Evolutionary conservation across 257 asterid genomes (phyloP).

Genomic region (Jasminum sambac): DNA sequence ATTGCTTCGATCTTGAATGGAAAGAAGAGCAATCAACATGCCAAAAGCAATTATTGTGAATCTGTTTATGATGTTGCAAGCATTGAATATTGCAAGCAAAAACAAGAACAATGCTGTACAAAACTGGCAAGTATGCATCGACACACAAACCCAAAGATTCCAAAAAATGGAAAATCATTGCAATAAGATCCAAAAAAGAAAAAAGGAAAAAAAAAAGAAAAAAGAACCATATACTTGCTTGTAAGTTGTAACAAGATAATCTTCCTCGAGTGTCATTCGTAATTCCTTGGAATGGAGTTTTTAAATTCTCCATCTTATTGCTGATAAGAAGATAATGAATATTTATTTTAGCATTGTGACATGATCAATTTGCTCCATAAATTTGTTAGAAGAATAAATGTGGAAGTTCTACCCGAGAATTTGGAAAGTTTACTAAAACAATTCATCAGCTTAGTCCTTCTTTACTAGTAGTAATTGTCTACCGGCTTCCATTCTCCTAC

Average conservation of each 20-base stretch:
- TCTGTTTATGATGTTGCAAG: constrained; percentile 36
- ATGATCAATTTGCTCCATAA: too few relatives aligned
- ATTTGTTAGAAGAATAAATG: too few relatives aligned
- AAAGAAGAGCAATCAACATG: constrained; percentile 47
- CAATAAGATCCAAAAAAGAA: neutral
- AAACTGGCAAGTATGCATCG: too few relatives aligned
- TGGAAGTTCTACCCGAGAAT: too few relatives aligned
- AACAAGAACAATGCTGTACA: constrained; percentile 44
- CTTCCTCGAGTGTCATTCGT: constrained; percentile 45
- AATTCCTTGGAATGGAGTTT: constrained; percentile 44
- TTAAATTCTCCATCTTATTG: neutral
- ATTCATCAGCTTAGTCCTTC: too few relatives aligned
- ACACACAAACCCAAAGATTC: constrained; percentile 46
- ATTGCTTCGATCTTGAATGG: constrained; percentile 54
- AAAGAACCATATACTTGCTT: too few relatives aligned
- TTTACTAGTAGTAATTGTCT: too few relatives aligned
- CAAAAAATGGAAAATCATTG: neutral
- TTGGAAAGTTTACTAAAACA: too few relatives aligned
- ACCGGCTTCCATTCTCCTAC: too few relatives aligned
- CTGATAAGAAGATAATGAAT: too few relatives aligned
- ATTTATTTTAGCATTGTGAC: too few relatives aligned
- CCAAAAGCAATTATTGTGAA: constrained; percentile 59
- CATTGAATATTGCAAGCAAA: constrained; percentile 53
- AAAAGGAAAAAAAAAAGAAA: neutral
- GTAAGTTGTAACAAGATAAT: constrained; percentile 46